Evolutionary conservation across 192 early-diverging fungal genomes (phyloP), one percentile per base, ranked within the genome.

Genomic region (Linnemannia hyalina): DNA sequence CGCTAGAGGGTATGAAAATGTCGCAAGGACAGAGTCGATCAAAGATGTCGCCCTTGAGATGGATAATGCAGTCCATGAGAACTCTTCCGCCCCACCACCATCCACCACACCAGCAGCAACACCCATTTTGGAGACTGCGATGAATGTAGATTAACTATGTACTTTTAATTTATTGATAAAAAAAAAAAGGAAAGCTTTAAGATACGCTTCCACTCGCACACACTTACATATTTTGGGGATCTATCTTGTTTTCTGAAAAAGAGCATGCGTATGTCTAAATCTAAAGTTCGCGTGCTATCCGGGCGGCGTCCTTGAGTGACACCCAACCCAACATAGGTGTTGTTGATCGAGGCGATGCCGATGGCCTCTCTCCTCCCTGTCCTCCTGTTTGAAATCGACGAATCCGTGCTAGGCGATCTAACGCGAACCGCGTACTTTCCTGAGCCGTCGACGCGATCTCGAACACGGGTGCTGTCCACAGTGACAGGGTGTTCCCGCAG

Each of bases 391-490:
- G 40, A 44, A 55, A 75, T 6, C 68, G 9, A 6, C 68, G 82
- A 20, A 87, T 76, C 18, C 80, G 81, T 35, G 78, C 49, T 29
- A 88, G 36, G 11, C 80, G 70, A n/a, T 74, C 11, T 16, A 82
- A 41, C 6, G 86, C 86, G 4, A 78, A 73, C 36, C 11, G 41
- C 5, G 79, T 74, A 32, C 80, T 82, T 15, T 82, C 72, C 40
- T 75, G 49, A 26, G 71, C 65, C 16, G 86, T 75, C 1, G 42
- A 55, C 3, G 76, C 71, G 35, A 82, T 26, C 32, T 81, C 80
- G 44, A 82, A 88, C 4, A 88, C 32, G 6, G 69, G 76, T 2
- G 76, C 75, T 4, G 63, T 82, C 86, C 86, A 88, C 77, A 88
- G 52, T 16, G 86, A 88, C 9, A 69, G 22, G 6, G 20, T 65